Base-by-base conservation (phyloP, 768 basidiomycete genomes). In the Chiua virens region DNA sequence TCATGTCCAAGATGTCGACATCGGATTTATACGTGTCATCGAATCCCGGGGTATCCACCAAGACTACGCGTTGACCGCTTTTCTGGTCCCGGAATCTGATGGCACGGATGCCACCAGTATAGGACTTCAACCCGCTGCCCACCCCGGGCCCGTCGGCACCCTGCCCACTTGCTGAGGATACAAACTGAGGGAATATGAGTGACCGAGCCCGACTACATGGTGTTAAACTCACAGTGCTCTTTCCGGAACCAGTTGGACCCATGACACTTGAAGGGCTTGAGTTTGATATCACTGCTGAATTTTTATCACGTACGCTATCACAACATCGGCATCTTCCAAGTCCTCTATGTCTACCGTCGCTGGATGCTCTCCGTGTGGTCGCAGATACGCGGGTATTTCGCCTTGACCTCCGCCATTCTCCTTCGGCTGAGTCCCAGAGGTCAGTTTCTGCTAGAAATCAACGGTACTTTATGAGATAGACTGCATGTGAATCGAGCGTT, bases 1-100 rank as follows among this genome's bases (percentile, higher is more conserved):
- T 39, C 20, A 30, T 37, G 4, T 22, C 23, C 42, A 63, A 36
- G 27, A 63, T 40, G 1, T 53, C 48, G 20, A 48, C 21, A 27
- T 62, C 65, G 10, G 56, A 41, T 42, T 49, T 44, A 15, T 5
- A 34, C 4, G 56, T 63, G 39, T 58, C 56, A 11, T 65, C 56
- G 30, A 66, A 65, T 1, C 64, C 54, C 0, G 65, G 64, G 0
- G 65, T 65, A 22, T 66, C 64, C 21, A 66, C 64, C 3, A 65
- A 27, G 11, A 63, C 61, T 3, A 63, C 32, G 10, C 37, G 1
- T 34, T n/a, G 32, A 13, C n/a, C 8, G 21, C 10, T 56, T 13
- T 35, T 15, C 7, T 50, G 13, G 17, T 59, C 28, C 41, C n/a
- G 20, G 23, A 54, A 52, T 44, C 21, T 52, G 40, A 56, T 34